Conservation (phyloP, 2,329 filamentous ascomycete species). For the Leptographium procerum region DNA sequence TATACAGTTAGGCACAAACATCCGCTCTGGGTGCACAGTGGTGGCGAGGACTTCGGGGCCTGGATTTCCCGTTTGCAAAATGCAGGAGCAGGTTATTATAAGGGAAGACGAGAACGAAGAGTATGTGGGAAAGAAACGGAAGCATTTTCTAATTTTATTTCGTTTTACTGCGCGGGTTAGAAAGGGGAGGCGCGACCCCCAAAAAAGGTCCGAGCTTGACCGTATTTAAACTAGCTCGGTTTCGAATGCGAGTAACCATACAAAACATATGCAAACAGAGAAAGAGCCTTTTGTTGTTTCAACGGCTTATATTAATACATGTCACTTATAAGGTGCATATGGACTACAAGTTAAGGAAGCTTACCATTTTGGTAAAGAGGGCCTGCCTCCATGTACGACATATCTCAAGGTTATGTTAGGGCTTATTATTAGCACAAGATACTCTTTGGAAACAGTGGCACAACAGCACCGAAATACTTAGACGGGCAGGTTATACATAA, state of each 20-base stretch:
- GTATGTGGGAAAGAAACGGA: background rate
- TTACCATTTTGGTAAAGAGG: too few relatives aligned
- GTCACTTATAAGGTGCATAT: too few relatives aligned
- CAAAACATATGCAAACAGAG: background rate
- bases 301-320: too few relatives aligned
- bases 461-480: too few relatives aligned
- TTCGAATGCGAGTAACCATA: background rate
- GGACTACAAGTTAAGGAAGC: too few relatives aligned
- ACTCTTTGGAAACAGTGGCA: too few relatives aligned
- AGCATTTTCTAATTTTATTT: background rate
- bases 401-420: too few relatives aligned
- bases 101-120: background rate
- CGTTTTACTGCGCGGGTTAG: background rate
- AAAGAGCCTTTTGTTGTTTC: too few relatives aligned
- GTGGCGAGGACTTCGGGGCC: background rate
- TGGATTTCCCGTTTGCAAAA: background rate
- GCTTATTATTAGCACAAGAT: too few relatives aligned
- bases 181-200: conserved; percentile 5
- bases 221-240: background rate
- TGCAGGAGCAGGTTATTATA: background rate
- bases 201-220: background rate
- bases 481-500: too few relatives aligned
- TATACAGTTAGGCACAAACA: background rate
- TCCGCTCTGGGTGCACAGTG: background rate
- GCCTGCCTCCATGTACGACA: too few relatives aligned